Conservation (phyloP, 768 basidiomycete species). For the Leucocoprinus birnbaumii region DNA sequence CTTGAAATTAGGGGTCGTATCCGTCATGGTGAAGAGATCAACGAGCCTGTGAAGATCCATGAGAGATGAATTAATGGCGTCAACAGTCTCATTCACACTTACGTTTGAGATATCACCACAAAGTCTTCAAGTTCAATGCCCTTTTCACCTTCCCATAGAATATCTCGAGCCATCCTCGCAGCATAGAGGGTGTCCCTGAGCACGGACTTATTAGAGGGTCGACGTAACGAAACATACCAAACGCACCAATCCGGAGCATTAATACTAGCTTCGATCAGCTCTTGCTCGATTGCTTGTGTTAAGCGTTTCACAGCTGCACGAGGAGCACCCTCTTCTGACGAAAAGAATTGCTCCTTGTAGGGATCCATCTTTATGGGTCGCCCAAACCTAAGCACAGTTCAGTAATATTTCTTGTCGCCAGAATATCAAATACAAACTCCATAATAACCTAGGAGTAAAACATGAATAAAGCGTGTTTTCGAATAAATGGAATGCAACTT, state of each 20-base stretch:
- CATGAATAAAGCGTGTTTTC: background rate
- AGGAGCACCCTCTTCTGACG: conserved; percentile 59
- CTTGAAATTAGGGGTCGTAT: conserved; percentile 56
- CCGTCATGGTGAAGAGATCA: conserved; percentile 78
- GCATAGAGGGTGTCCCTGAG: conserved; percentile 85
- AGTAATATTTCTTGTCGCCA: background rate
- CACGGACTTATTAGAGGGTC: conserved; percentile 1
- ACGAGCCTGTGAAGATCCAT: conserved; percentile 56
- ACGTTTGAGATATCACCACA: conserved; percentile 89
- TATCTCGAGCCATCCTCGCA: conserved; percentile 88
- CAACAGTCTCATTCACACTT: conserved; percentile 27
- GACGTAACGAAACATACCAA: conserved; percentile 1
- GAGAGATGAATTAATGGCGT: conserved; percentile 4
- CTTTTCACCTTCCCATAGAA: conserved; percentile 86
- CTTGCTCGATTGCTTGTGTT: conserved; percentile 68
- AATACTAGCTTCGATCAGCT: conserved; percentile 73
- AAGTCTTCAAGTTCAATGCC: conserved; percentile 80
- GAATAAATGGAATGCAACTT: conserved; percentile 30
- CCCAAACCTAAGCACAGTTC: conserved; percentile 64
- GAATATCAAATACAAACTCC: conserved; percentile 46
- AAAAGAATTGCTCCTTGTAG: conserved; percentile 78
- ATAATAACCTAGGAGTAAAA: conserved; percentile 54
- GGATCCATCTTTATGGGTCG: conserved; percentile 72
- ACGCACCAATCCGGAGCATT: conserved; percentile 94
- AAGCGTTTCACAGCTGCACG: conserved; percentile 85